Evolutionary conservation across 2,329 filamentous ascomycete genomes (phyloP), one percentile per base, ranked within the genome.

Genomic region (Colletotrichum sp.): DNA sequence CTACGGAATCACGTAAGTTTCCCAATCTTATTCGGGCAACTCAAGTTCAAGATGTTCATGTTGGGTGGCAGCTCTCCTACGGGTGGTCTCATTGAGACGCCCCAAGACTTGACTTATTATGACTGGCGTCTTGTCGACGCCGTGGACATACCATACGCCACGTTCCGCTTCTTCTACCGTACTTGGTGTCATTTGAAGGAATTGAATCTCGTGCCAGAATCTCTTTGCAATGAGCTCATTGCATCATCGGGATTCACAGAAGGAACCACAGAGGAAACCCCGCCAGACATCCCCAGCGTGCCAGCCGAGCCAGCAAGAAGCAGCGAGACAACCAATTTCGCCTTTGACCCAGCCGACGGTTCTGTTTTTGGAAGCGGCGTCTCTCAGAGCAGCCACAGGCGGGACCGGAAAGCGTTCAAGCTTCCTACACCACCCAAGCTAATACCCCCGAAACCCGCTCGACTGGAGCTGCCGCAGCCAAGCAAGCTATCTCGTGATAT

Each of bases 81-180:
- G 49, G 86, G 86, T n/a, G 90, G 90, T 16, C 82, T 92, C 8
- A 72, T 92, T 4, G 87, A 91, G 21, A 85, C 84, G 21, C 89
- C 90, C 5, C 84, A 90, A 78, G 85, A 89, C 60, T 85, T 87
- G 13, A 85, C 81, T 13, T 92, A 86, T 80, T 92, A 89, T 78
- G 86, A 90, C 77, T 92, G 88, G 82, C 81, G 86, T 59, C 83
- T 92, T 5, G 79, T 87, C 26, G 91, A 92, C 72, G 81, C 89
- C 1, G 89, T 85, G 70, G 87, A 91, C 59, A 84, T 81, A 3
- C 91, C 91, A 1, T 92, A 87, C 77, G 87, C 87, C 6, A 87
- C 86, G 0, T 92, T 92, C 76, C 85, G 85, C 30, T 90, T 92
- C 76, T 89, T 92, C 75, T 92, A 92, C 77, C 87, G 90, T 34